Conservation (phyloP, 768 basidiomycete genomes). For the Amanita polypyramis region DNA sequence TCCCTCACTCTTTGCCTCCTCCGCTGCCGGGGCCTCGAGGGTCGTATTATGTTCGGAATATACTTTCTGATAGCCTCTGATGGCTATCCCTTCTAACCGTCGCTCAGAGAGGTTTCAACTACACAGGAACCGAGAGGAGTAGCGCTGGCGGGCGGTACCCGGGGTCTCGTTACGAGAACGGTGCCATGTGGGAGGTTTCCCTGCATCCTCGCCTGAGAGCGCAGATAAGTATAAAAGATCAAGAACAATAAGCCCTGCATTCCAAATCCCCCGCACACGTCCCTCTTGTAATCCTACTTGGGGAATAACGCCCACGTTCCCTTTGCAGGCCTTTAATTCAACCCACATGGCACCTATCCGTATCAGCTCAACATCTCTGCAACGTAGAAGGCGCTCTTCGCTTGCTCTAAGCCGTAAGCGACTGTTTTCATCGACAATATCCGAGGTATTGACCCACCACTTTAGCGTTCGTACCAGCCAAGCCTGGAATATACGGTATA, state of each 20-base stretch:
- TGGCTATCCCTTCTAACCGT: background rate
- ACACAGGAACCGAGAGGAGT: background rate
- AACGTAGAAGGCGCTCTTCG: constrained; percentile 4
- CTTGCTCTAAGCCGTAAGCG: constrained; percentile 3
- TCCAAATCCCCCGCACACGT: background rate
- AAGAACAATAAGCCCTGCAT: background rate
- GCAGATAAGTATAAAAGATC: background rate
- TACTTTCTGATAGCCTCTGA: background rate
- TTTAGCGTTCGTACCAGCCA: constrained; percentile 27
- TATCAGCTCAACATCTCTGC: constrained; percentile 1
- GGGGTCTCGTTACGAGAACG: constrained; percentile 4
- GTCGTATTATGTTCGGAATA: no score
- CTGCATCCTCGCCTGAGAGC: background rate
- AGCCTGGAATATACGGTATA: constrained; percentile 45
- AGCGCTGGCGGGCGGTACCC: background rate
- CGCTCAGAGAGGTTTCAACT: background rate
- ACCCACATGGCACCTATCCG: constrained; percentile 7
- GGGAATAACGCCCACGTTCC: background rate
- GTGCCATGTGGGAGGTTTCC: background rate
- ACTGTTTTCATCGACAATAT: background rate
- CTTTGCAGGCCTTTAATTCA: background rate
- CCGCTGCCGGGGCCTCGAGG: no score
- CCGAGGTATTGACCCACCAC: background rate
- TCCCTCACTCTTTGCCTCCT: background rate
- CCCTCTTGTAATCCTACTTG: constrained; percentile 5